Evolutionary conservation across 2,329 filamentous ascomycete genomes (phyloP).

Genomic region (Coniochaeta sp.): DNA sequence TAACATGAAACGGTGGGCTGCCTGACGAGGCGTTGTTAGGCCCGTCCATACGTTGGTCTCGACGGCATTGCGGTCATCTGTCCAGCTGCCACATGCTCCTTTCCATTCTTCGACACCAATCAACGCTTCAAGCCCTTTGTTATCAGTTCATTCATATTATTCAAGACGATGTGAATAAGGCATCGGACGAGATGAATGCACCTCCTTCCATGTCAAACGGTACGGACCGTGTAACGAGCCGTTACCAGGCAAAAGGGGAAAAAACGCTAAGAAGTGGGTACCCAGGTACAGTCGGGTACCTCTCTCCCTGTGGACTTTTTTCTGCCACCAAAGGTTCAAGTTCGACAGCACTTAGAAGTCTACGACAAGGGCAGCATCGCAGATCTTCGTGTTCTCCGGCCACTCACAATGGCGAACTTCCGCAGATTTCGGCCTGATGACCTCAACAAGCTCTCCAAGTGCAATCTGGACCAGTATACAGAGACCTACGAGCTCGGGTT

Average conservation of each 20-base stretch:
- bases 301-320: not conserved
- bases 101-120: not conserved
- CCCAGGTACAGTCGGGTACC: not conserved
- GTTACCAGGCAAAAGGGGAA: not conserved
- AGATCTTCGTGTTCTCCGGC: not conserved
- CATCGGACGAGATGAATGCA: not conserved
- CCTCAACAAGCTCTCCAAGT: conserved; percentile 82
- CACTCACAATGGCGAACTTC: conserved; percentile 64
- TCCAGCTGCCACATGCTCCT: not conserved
- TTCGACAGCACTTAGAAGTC: no score
- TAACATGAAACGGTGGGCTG: not conserved
- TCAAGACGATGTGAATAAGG: no score
- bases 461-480: conserved; percentile 93
- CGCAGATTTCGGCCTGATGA: conserved; percentile 79
- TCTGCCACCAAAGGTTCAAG: not conserved
- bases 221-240: not conserved
- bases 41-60: not conserved
- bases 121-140: no score
- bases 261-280: not conserved
- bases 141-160: no score
- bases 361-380: not conserved
- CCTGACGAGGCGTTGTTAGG: not conserved
- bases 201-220: not conserved
- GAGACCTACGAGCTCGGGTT: conserved; percentile 95
- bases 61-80: not conserved